phyloP scores from a whole-genome alignment of 495 filamentous ascomycete genomes.

The Neurospora sp. region DNA sequence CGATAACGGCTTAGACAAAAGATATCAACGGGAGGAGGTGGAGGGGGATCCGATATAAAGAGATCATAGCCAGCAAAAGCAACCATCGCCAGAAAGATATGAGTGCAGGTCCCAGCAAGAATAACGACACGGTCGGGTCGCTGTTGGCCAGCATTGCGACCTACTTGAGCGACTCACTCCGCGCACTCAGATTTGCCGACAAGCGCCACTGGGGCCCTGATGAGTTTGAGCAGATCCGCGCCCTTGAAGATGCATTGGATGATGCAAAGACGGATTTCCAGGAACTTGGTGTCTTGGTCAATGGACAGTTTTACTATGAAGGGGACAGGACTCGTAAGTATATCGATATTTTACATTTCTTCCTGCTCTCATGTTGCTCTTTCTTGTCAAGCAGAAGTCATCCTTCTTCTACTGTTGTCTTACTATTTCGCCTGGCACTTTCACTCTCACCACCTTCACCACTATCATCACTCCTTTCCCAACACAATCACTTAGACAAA shows the following conservation, averaged over 20 bases:
- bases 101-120: slow-evolving; percentile 3
- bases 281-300: slow-evolving; percentile 34
- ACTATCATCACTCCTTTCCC: background rate
- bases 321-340: slow-evolving; percentile 35
- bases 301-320: slow-evolving; percentile 38
- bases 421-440: background rate
- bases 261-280: slow-evolving; percentile 44
- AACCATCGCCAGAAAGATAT: background rate
- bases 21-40: background rate
- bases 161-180: slow-evolving; percentile 31
- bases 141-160: slow-evolving; percentile 39
- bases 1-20: background rate
- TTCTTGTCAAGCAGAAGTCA: background rate
- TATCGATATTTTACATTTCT: background rate
- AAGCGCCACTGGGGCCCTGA: slow-evolving; percentile 39
- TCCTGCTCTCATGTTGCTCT: background rate
- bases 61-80: slow-evolving; percentile 8
- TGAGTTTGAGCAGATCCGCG: slow-evolving; percentile 38
- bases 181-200: slow-evolving; percentile 39
- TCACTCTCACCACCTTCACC: background rate
- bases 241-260: slow-evolving; percentile 36
- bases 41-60: background rate
- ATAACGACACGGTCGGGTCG: slow-evolving; percentile 35
- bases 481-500: background rate
- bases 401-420: background rate